Evolutionary conservation across 2,329 filamentous ascomycete species (phyloP).

Genomic region (Phialophora expanda): DNA sequence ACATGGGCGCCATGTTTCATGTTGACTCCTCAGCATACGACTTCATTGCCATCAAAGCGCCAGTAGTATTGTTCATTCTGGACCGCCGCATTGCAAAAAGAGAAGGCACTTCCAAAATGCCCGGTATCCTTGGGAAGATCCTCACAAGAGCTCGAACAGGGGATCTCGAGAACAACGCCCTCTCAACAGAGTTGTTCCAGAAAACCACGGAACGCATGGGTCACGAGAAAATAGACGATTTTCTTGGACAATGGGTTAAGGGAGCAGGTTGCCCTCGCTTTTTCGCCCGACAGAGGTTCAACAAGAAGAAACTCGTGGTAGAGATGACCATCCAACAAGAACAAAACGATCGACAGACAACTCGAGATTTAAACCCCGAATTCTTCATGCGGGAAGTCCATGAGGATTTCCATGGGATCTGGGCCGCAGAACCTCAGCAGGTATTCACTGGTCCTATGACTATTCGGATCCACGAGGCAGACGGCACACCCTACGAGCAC

Average conservation of each 20-base stretch:
- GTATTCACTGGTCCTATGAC: conserved; percentile 97
- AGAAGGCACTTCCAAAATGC: conserved; percentile 80
- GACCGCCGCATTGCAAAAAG: conserved; percentile 90
- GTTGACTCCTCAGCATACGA: conserved; percentile 85
- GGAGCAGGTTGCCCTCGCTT: conserved; percentile 89
- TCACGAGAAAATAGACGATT: conserved; percentile 82
- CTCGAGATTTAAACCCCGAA: conserved; percentile 68
- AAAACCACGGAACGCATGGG: conserved; percentile 85
- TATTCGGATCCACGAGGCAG: conserved; percentile 95
- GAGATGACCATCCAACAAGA: conserved; percentile 87
- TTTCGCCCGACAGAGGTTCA: conserved; percentile 85
- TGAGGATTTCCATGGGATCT: conserved; percentile 73
- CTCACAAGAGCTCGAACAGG: conserved; percentile 86
- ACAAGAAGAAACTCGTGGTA: conserved; percentile 95
- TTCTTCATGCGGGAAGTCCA: conserved; percentile 85
- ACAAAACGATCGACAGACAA: conserved; percentile 63
- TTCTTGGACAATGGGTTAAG: conserved; percentile 92
- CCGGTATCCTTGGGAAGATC: conserved; percentile 82
- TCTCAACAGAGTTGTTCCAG: conserved; percentile 78
- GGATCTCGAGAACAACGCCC: conserved; percentile 70
- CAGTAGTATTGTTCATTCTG: conserved; percentile 89
- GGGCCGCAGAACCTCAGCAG: conserved; percentile 71
- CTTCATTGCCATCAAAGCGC: conserved; percentile 88
- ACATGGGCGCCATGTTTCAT: conserved; percentile 76
- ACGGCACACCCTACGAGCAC: conserved; percentile 97